Percentiles rank a stretch among this genome's conserved stretches.
Evolutionary conservation across 139 green algal species (phyloP).

Genomic region (Marvania coccoides): DNA sequence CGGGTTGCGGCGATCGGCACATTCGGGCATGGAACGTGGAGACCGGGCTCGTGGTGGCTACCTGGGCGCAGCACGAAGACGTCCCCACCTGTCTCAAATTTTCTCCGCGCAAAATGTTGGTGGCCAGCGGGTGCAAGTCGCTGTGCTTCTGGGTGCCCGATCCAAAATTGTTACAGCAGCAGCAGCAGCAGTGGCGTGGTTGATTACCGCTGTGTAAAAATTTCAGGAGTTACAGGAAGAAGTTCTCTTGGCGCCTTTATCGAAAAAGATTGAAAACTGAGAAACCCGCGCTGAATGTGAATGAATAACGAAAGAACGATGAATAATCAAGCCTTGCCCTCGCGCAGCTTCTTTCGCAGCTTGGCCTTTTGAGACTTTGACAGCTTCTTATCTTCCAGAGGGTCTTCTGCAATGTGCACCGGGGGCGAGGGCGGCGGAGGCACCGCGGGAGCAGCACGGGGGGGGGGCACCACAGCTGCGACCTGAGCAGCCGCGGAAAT

Average conservation of each 20-base stretch:
- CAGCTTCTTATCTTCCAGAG: constrained; percentile 15
- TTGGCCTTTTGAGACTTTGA: constrained; percentile 22
- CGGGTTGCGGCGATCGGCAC: constrained; percentile 56
- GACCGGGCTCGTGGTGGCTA: constrained; percentile 46
- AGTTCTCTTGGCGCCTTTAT: neutral
- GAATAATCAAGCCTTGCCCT: constrained; percentile 23
- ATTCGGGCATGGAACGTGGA: constrained; percentile 59
- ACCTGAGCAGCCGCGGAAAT: no score
- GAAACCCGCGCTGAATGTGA: neutral
- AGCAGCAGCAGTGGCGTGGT: constrained; percentile 4
- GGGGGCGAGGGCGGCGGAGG: no score
- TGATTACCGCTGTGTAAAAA: neutral
- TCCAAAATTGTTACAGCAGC: neutral
- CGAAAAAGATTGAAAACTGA: neutral
- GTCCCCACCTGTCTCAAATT: constrained; percentile 62
- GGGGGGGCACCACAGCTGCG: no score
- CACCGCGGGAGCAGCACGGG: no score
- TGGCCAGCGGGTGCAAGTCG: constrained; percentile 63
- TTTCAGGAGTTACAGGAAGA: neutral
- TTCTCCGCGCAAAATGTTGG: constrained; percentile 60
- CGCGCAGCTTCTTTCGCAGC: constrained; percentile 35
- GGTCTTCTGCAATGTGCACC: no score
- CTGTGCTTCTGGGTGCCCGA: constrained; percentile 76
- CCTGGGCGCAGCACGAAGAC: constrained; percentile 54
- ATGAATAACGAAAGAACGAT: neutral